These are phyloP conservation scores for Trichoderma hamatum DNA, from an alignment of 2,329 filamentous ascomycete genomes.

Conservation along the genomic window DNA sequence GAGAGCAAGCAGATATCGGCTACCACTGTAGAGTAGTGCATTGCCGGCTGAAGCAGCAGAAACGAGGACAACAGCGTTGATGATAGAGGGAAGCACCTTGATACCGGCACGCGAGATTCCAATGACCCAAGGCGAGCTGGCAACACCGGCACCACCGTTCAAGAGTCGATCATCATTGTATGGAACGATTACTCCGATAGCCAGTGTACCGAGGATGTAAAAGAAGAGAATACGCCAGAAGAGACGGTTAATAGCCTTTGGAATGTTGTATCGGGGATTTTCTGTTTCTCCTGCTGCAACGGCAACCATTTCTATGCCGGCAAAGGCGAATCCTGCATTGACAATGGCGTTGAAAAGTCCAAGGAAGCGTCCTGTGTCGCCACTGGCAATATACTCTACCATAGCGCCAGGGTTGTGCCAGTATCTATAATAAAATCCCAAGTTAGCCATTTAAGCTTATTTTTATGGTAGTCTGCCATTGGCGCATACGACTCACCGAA, in stretches of 20 bases:
- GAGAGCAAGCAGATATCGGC: constrained; percentile 52
- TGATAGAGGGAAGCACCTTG: constrained; percentile 54
- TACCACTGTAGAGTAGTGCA: constrained; percentile 53
- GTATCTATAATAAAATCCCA: constrained; percentile 42
- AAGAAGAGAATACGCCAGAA: constrained; percentile 73
- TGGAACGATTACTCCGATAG: constrained; percentile 57
- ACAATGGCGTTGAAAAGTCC: constrained; percentile 62
- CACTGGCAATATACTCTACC: constrained; percentile 43
- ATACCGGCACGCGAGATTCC: constrained; percentile 59
- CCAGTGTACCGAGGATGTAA: constrained; percentile 68
- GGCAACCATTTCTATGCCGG: constrained; percentile 67
- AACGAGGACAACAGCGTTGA: constrained; percentile 66
- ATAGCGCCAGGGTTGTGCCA: constrained; percentile 47
- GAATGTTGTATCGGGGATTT: constrained; percentile 67
- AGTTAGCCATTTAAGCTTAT: not conserved
- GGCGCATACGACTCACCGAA: constrained; percentile 36
- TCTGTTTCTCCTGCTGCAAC: constrained; percentile 61
- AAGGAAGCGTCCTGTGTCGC: constrained; percentile 62
- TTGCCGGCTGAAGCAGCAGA: constrained; percentile 48
- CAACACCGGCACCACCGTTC: constrained; percentile 57
- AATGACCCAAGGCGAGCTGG: constrained; percentile 64
- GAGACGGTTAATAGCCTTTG: constrained; percentile 70
- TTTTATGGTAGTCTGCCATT: too few species aligned
- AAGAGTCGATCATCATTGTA: constrained; percentile 51
- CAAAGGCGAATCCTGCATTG: constrained; percentile 69